These are phyloP conservation scores for Metahyphopichia silvanorum DNA, from an alignment of 805 yeast species.

Conservation along the genomic window DNA sequence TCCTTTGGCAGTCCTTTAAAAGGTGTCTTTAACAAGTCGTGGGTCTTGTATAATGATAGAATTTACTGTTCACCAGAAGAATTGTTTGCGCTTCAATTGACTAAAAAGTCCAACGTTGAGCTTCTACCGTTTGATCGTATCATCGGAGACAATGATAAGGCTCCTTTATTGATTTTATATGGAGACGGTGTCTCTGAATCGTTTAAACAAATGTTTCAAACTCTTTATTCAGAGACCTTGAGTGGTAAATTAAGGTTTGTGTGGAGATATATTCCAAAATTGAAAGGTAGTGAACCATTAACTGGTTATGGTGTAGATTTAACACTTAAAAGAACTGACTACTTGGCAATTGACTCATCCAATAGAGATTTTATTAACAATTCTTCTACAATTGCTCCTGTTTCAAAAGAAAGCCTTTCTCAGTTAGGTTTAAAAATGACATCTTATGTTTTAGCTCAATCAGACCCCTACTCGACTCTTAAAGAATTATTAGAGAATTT, in stretches of 20 bases:
- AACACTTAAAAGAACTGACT: constrained; percentile 48
- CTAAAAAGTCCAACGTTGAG: constrained; percentile 19
- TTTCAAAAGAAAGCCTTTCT: constrained; percentile 28
- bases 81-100: constrained; percentile 73
- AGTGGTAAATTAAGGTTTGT: constrained; percentile 68
- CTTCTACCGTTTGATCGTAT: constrained; percentile 57
- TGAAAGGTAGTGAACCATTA: constrained; percentile 22
- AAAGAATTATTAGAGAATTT: constrained; percentile 45
- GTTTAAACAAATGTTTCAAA: constrained; percentile 56
- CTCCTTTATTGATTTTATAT: constrained; percentile 62
- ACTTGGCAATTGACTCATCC: constrained; percentile 8
- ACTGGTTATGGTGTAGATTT: constrained; percentile 68
- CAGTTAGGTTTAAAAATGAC: constrained; percentile 40
- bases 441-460: constrained; percentile 28
- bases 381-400: too few species aligned
- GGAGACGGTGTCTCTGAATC: constrained; percentile 54
- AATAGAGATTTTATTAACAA: constrained; percentile 25
- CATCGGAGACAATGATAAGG: constrained; percentile 47
- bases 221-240: constrained; percentile 56
- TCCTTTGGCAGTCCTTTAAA: constrained; percentile 30
- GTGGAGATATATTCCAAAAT: constrained; percentile 63
- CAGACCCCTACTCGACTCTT: constrained; percentile 28
- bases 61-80: constrained; percentile 67
- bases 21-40: constrained; percentile 34
- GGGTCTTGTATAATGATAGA: constrained; percentile 51